Evolutionary conservation across 2,329 filamentous ascomycete species (phyloP).

Genomic region (Cercospora zeina): DNA sequence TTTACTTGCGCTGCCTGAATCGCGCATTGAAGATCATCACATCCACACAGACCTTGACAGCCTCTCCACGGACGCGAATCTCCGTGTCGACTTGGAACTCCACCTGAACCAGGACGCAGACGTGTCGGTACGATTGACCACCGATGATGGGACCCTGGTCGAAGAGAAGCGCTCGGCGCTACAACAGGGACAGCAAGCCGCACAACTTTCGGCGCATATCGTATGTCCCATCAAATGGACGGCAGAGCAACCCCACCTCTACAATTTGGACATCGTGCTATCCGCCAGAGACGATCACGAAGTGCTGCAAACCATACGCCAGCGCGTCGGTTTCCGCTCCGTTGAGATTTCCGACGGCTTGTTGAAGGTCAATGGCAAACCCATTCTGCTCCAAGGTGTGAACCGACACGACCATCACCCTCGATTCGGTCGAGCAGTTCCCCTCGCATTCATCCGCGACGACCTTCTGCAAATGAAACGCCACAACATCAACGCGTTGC

Average conservation of each 20-base stretch:
- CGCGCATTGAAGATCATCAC: constrained; percentile 60
- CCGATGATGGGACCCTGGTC: background rate
- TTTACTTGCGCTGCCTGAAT: constrained; percentile 57
- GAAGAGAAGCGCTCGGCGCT: background rate
- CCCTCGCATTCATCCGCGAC: constrained; percentile 58
- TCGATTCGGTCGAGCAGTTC: constrained; percentile 61
- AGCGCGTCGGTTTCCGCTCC: constrained; percentile 62
- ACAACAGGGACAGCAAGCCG: constrained; percentile 22
- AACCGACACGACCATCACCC: constrained; percentile 71
- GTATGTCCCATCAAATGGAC: constrained; percentile 64
- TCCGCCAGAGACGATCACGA: constrained; percentile 21
- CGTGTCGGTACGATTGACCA: constrained; percentile 28
- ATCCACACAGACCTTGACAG: constrained; percentile 56
- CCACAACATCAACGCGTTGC: constrained; percentile 69
- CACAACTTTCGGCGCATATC: constrained; percentile 40
- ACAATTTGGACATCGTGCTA: constrained; percentile 48
- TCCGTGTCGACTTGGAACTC: constrained; percentile 51
- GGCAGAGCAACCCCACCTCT: constrained; percentile 65
- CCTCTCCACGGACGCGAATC: constrained; percentile 52
- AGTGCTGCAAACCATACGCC: constrained; percentile 46
- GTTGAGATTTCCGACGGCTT: constrained; percentile 62
- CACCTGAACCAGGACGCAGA: constrained; percentile 9
- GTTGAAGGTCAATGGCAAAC: constrained; percentile 61
- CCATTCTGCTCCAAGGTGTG: constrained; percentile 61
- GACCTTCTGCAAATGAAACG: constrained; percentile 67